phyloP scores from a whole-genome alignment of 306 rosid genomes.

The Citrullus mucosospermus region DNA sequence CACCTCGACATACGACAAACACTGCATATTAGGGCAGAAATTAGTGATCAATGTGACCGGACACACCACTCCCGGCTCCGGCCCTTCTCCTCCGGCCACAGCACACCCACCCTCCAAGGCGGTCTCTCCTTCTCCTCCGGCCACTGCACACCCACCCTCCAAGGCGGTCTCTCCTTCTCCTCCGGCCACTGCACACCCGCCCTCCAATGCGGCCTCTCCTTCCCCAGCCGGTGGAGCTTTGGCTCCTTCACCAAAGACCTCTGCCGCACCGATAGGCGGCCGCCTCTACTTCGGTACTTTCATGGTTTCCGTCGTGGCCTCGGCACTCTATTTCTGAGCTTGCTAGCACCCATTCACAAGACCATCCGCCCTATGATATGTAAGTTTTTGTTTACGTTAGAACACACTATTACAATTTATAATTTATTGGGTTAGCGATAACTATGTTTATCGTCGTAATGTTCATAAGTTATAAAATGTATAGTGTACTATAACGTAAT shows the following conservation, averaged over 20 bases:
- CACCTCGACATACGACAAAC: constrained; percentile 29
- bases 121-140: constrained; percentile 15
- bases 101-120: constrained; percentile 7
- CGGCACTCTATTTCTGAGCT: background rate
- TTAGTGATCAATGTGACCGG: constrained; percentile 36
- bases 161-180: background rate
- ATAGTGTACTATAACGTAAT: too few species aligned
- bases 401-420: too few species aligned
- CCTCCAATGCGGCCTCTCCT: too few species aligned
- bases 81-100: constrained; percentile 4
- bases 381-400: too few species aligned
- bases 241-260: constrained; percentile 14
- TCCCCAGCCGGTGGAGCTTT: constrained; percentile 11
- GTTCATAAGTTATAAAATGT: too few species aligned
- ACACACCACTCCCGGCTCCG: background rate
- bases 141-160: background rate
- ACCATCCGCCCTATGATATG: too few species aligned
- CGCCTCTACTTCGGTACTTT: constrained; percentile 8
- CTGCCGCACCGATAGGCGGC: constrained; percentile 10
- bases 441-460: too few species aligned
- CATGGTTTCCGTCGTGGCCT: background rate
- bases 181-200: background rate
- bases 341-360: too few species aligned
- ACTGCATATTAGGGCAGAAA: constrained; percentile 39
- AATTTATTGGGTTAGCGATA: too few species aligned